Base-by-base conservation (phyloP, 805 yeast species). In the Barnettozyma vustinii region DNA sequence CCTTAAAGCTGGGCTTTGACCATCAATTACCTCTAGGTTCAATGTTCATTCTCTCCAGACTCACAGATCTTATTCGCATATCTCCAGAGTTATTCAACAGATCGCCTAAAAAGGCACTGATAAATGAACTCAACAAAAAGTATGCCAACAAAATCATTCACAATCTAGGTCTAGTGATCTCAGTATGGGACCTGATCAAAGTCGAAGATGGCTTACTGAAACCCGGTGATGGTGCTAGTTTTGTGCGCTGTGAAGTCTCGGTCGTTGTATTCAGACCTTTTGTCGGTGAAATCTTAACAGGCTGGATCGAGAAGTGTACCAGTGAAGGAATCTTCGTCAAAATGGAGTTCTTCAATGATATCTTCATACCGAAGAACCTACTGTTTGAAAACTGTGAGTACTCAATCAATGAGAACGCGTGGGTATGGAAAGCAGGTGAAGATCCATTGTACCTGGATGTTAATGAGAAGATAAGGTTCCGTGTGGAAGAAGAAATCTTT, bases 151-250 rank as follows among this genome's bases (percentile, higher is more conserved):
- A 85, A 59, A 83, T 94, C 49, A 78, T 94, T 40, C 84, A 84
- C 45, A 85, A 85, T 60, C 71, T 90, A 18, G 99, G 99, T 1
- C 74, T 94, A 3, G 91, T 89, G 40, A 69, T 94, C 16, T 75
- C 94, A 2, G 75, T 92, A 16, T 92, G 92, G 83, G 99, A 94
- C 63, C 64, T 94, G 4, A 67, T 83, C 41, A 76, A 76, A n/a
- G 81, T 86, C 23, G 87, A 87, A 44, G 98, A 94, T 57, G 99
- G 98, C 5, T 74, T 87, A 54, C 72, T 94, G 51, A 85, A 82
- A 58, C 96, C 96, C 1, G 98, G 99, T 9, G 98, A 94, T 67
- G 98, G 99, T 9, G 89, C 91, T 1, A 76, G 89, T 5, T 91
- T 75, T 58, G 81, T 88, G 37, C 85, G 83, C 54, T 87, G 84